phyloP scores from a whole-genome alignment of 2,329 filamentous ascomycete species.

The Penicillium rolfsii region DNA sequence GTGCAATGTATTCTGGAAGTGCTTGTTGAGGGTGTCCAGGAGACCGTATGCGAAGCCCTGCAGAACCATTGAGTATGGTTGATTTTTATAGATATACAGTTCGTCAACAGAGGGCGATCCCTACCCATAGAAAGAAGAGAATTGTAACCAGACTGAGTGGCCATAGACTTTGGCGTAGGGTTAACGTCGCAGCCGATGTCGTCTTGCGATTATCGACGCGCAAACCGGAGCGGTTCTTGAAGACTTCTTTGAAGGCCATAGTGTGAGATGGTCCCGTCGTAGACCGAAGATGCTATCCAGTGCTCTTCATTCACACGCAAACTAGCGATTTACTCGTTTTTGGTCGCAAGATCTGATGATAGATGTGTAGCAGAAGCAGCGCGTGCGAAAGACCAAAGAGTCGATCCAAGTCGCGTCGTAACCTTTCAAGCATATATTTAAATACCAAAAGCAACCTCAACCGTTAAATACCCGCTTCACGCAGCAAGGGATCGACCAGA shows the following conservation, averaged over 20 bases:
- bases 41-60: slow-evolving; percentile 55
- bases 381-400: neutral
- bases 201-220: slow-evolving; percentile 40
- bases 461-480: neutral
- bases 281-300: neutral
- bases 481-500: neutral
- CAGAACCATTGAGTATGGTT: neutral
- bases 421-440: neutral
- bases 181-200: slow-evolving; percentile 48
- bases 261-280: neutral
- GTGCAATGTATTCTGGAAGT: slow-evolving; percentile 60
- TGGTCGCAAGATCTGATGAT: neutral
- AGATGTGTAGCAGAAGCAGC: too few relatives aligned
- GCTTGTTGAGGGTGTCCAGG: slow-evolving; percentile 56
- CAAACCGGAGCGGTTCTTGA: slow-evolving; percentile 39
- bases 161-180: slow-evolving; percentile 49
- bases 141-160: slow-evolving; percentile 52
- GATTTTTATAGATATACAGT: neutral
- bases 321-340: neutral
- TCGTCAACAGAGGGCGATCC: neutral
- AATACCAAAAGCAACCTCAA: neutral
- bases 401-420: neutral
- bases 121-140: slow-evolving; percentile 58
- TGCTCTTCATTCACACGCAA: neutral
- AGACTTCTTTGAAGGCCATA: slow-evolving; percentile 36